Evolutionary conservation across 805 yeast species (phyloP).

Genomic region (Saccharomycopsis sp.): DNA sequence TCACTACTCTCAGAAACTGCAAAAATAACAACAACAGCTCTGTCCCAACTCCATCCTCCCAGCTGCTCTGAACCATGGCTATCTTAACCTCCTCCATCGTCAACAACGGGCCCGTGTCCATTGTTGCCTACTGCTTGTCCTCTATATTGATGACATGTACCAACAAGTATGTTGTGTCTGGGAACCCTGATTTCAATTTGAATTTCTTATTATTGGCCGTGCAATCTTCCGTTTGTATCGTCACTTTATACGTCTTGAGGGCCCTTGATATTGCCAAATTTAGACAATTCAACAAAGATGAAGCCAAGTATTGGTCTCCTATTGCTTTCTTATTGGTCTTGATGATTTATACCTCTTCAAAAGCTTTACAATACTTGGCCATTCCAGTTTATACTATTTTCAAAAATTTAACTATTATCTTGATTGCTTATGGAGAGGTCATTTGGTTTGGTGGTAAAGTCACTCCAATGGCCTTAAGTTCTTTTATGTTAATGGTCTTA

Average conservation of each 20-base stretch:
- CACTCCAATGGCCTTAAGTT: conserved; percentile 78
- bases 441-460: conserved; percentile 93
- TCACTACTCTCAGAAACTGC: too few relatives aligned
- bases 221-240: conserved; percentile 77
- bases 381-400: conserved; percentile 97
- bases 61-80: conserved; percentile 13
- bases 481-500: conserved; percentile 85
- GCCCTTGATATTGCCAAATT: conserved; percentile 67
- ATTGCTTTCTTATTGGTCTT: conserved; percentile 79
- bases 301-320: conserved; percentile 94
- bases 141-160: conserved; percentile 97
- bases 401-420: conserved; percentile 92
- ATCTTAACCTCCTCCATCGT: conserved; percentile 23
- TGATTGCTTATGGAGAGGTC: conserved; percentile 97
- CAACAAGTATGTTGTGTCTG: conserved; percentile 86
- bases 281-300: conserved; percentile 75
- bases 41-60: not conserved
- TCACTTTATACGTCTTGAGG: conserved; percentile 65
- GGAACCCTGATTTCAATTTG: conserved; percentile 59
- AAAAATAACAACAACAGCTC: too few relatives aligned
- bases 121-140: conserved; percentile 78
- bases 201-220: conserved; percentile 84
- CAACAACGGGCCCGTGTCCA: conserved; percentile 50
- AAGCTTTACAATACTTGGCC: conserved; percentile 82
- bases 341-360: conserved; percentile 94